Percentiles rank a stretch among this genome's conserved stretches.
phyloP scores from a whole-genome alignment of 441 rosid genomes.

The Dalechampia spathulata region DNA sequence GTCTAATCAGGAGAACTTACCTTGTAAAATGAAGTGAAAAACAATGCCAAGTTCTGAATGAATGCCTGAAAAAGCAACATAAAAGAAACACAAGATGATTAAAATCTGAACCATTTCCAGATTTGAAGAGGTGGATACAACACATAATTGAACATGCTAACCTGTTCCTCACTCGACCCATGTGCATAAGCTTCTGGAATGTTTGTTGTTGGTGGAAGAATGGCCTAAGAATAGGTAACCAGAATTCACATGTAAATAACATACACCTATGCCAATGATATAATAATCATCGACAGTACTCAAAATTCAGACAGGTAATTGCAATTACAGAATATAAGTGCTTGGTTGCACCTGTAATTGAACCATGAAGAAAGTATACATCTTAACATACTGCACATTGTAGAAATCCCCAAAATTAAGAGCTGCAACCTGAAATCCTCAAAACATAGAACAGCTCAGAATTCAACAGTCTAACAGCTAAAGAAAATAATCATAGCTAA shows the following conservation, averaged over 20 bases:
- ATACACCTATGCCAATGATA: neutral
- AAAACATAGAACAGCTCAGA: conserved; percentile 14
- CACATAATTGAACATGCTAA: conserved; percentile 24
- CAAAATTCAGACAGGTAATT: neutral
- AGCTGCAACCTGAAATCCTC: conserved; percentile 74
- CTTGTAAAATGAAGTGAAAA: conserved; percentile 96
- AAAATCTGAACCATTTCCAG: neutral
- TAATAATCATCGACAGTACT: conserved; percentile 1
- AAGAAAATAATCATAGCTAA: neutral
- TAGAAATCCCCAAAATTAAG: conserved; percentile 93
- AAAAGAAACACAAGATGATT: neutral
- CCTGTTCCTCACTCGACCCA: conserved; percentile 93
- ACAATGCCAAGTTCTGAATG: conserved; percentile 93
- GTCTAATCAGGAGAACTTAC: conserved; percentile 26
- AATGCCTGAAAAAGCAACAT: conserved; percentile 65
- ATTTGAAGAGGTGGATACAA: conserved; percentile 3
- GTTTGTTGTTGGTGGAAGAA: conserved; percentile 73
- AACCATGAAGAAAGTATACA: conserved; percentile 72
- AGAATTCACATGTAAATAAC: conserved; percentile 9
- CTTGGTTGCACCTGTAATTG: conserved; percentile 61
- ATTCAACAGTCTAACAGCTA: conserved; percentile 2
- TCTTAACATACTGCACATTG: conserved; percentile 69
- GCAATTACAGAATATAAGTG: neutral
- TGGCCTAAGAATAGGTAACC: conserved; percentile 35
- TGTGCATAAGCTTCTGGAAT: conserved; percentile 91